Base-by-base conservation (phyloP, 2,329 filamentous ascomycete genomes). In the Trichoderma pleuroti region DNA sequence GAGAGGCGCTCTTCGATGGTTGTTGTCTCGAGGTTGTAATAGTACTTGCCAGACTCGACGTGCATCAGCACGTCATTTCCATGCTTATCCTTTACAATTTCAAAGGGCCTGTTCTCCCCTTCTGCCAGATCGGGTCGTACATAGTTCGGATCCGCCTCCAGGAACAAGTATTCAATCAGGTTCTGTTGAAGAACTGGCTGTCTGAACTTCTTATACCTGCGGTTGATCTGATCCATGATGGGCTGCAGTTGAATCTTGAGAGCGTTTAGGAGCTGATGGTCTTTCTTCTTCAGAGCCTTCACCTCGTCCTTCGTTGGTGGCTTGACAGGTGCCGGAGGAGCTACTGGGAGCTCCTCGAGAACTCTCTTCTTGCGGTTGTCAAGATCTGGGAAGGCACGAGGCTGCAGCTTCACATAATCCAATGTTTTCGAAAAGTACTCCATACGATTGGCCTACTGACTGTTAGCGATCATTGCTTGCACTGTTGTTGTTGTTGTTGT, bases 191-290 rank as follows among this genome's bases (percentile, higher is more conserved):
- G 91, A 54, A 93, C 88, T 1, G 93, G 91, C 69, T 90, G 89
- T 72, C 94, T 88, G 82, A 98, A 98, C 75, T 93, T 93, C 78
- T 91, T 93, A 82, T 97, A 97, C 78, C 92, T 94, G 72, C 87
- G 86, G 80, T 97, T 96, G 78, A 99, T 93, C 81, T 98, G 93
- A 75, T 99, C 95, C 94, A 99, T 98, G 75, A 98, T 93, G 2
- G 93, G 93, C 80, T 98, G 94, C 68, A 99, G 89, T 67, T 91
- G 86, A 49, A 97, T 90, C 83, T 98, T 99, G 74, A 99, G 84
- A 71, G 91, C 84, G 78, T 98, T 98, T 68, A 98, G 86, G 12
- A 91, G 88, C 73, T 95, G 90, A 62, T 93, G 90, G 77, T 99
- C 97, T 73, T 89, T 88, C 80, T 93, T 92, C 81, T 92, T 92